phyloP scores from a whole-genome alignment of 495 filamentous ascomycete genomes.

The Penicillium ucsense region DNA sequence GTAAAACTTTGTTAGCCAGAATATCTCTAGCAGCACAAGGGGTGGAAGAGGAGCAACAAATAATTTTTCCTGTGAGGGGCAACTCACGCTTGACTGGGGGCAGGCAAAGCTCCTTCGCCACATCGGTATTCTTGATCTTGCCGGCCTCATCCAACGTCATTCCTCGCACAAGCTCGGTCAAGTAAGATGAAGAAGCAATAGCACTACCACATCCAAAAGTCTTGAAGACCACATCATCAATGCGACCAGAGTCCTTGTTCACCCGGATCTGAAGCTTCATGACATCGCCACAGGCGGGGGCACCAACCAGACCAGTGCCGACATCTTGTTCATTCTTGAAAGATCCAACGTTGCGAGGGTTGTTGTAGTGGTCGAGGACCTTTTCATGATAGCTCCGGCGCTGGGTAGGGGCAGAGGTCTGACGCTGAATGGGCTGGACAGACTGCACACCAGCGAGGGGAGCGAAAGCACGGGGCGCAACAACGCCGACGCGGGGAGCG shows the following conservation, averaged over 20 bases:
- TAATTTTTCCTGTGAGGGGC: not conserved
- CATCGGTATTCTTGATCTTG: conserved; percentile 90
- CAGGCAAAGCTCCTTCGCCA: conserved; percentile 93
- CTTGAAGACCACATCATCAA: conserved; percentile 94
- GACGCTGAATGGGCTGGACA: conserved; percentile 24
- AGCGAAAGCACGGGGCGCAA: conserved; percentile 36
- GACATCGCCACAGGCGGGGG: conserved; percentile 83
- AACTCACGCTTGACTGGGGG: conserved; percentile 87
- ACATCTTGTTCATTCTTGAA: conserved; percentile 82
- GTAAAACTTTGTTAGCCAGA: not conserved
- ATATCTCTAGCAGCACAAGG: too few species aligned
- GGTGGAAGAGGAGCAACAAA: not conserved
- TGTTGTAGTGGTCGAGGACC: conserved; percentile 90
- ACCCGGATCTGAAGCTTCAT: conserved; percentile 99
- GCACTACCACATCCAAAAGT: conserved; percentile 97
- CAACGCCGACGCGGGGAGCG: conserved; percentile 39
- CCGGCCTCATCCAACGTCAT: conserved; percentile 95
- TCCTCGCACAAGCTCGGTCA: conserved; percentile 85
- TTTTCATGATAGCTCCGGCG: conserved; percentile 53
- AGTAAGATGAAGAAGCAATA: conserved; percentile 81
- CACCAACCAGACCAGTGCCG: conserved; percentile 94
- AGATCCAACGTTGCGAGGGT: conserved; percentile 88
- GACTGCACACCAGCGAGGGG: conserved; percentile 25
- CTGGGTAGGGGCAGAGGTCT: conserved; percentile 18
- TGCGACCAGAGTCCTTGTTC: conserved; percentile 78